Evolutionary conservation across 192 early-diverging fungal species (phyloP), one percentile per base, ranked within the genome.

Genomic region (Backusella parvicylindrica): DNA sequence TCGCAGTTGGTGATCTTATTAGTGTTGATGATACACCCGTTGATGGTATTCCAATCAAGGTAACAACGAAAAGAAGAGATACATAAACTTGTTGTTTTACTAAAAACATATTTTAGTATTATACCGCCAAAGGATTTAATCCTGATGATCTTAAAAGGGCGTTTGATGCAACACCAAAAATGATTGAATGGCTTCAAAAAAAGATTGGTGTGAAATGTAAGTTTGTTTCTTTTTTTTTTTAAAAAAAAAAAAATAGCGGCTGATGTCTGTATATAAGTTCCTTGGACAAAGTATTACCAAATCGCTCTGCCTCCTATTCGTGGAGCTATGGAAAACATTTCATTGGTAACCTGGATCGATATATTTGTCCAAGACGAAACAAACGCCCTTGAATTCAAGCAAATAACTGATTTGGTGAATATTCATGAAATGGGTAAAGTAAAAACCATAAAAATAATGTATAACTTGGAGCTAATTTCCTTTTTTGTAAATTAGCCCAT

Each of bases 261-360:
- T 56, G 12, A 56, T 5, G 43, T 6, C 5, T 18, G 11, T 47
- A 2, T 15, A 40, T 37, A 30, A 77, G 83, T 88, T 66, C 87
- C 87, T 2, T 88, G 84, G 82, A 81, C 83, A 15, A 88, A 88
- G 72, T 88, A 88, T 78, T 87, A 75, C 64, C 85, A 88, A 77
- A 73, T 86, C 33, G 37, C 43, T 26, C 33, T 77, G 4, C 81
- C 82, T 30, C 47, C 74, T 30, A 75, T 86, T 53, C 69, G 76
- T 13, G 87, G 87, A 23, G 87, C 87, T 64, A 88, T 88, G 87
- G 87, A 88, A 68, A 84, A 88, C 77, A 88, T 88, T 36, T 80
- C 77, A 33, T 75, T 88, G 12, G 73, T 88, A 12, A 84, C 85
- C 4, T 88, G 86, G 84, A 73, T 47, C 23, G 79, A 82, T 30